Evolutionary conservation across 805 yeast genomes (phyloP).

Genomic region (Wickerhamomyces sydowiorum): DNA sequence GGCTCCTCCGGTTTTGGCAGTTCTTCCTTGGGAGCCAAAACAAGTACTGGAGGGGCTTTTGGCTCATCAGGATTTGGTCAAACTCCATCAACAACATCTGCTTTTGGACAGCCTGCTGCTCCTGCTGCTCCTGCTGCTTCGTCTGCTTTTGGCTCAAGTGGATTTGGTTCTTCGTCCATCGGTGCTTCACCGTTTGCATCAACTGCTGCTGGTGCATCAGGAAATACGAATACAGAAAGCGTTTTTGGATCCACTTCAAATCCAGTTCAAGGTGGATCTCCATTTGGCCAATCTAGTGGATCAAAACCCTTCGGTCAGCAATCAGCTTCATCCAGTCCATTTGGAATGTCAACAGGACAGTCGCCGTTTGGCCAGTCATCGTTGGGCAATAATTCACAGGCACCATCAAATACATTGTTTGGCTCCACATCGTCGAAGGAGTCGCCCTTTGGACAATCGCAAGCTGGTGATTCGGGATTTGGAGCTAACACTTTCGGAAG

Average conservation of each 20-base stretch:
- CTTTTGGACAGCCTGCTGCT: conserved; percentile 2
- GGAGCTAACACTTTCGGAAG: conserved; percentile 4
- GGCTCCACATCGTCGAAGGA: neutral
- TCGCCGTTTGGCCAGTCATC: no score
- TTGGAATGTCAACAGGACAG: no score
- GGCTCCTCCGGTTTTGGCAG: conserved; percentile 17
- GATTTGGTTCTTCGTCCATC: neutral
- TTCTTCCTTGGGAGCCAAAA: no score
- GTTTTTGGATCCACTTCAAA: no score
- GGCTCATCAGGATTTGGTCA: neutral
- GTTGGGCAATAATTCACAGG: no score
- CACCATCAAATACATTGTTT: no score
- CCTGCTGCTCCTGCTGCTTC: conserved; percentile 21
- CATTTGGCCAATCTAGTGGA: no score
- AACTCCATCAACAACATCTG: neutral
- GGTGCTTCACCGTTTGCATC: conserved; percentile 3
- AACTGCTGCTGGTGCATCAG: neutral
- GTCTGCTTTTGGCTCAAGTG: neutral
- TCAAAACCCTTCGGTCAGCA: no score
- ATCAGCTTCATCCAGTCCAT: no score
- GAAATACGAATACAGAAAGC: no score
- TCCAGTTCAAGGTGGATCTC: no score
- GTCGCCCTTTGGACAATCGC: neutral
- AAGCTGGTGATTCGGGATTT: conserved; percentile 5
- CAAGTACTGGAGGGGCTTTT: no score